These are phyloP conservation scores for Teratosphaeria viscida DNA, from an alignment of 2,329 filamentous ascomycete species.

Conservation along the genomic window DNA sequence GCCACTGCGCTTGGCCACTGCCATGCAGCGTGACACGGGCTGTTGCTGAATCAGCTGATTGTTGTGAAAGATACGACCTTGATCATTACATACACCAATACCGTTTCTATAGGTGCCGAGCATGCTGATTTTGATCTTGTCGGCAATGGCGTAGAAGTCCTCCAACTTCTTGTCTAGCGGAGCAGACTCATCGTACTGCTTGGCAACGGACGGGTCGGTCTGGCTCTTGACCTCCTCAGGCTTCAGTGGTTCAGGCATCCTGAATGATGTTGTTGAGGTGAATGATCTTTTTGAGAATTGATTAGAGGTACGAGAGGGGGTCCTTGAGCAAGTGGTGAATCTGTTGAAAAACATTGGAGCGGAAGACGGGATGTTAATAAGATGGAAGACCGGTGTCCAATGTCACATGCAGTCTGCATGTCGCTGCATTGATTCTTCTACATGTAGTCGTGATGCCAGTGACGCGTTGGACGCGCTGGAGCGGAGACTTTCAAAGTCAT, in stretches of 20 bases:
- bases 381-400: not conserved
- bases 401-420: not conserved
- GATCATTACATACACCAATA: conserved; percentile 23
- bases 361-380: not conserved
- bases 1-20: conserved; percentile 45
- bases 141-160: conserved; percentile 38
- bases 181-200: conserved; percentile 38
- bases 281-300: conserved; percentile 5
- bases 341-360: not conserved
- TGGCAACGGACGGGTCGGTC: conserved; percentile 38
- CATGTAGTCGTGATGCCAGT: not conserved
- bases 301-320: not conserved
- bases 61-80: not conserved
- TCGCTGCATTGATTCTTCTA: not conserved
- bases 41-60: conserved; percentile 1
- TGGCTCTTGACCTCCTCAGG: conserved; percentile 31
- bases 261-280: conserved; percentile 16
- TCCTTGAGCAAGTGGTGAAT: not conserved
- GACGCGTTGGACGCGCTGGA: not conserved
- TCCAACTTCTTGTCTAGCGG: conserved; percentile 36
- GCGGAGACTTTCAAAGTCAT: not conserved
- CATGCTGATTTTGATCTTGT: conserved; percentile 36
- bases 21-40: conserved; percentile 39
- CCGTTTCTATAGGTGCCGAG: conserved; percentile 33
- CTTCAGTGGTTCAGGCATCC: conserved; percentile 37